Evolutionary conservation across 2,329 filamentous ascomycete species (phyloP).

Genomic region (Fusarium keratoplasticum): DNA sequence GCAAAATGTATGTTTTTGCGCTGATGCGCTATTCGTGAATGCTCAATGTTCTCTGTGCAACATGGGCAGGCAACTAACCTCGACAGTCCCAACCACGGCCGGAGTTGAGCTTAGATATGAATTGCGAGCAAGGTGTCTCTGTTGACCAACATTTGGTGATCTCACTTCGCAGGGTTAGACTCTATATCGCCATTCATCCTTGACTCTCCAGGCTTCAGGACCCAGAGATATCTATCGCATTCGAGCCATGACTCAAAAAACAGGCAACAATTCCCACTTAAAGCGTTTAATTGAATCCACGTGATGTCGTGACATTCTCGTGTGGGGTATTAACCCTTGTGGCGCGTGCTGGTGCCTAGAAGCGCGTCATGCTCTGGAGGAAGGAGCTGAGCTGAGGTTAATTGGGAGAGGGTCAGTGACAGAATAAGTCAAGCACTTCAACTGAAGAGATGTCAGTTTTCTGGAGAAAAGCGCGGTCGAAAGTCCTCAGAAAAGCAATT

Average conservation of each 20-base stretch:
- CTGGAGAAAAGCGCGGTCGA: background rate
- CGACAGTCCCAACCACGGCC: background rate
- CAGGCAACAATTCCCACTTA: conserved; percentile 31
- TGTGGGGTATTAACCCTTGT: conserved; percentile 13
- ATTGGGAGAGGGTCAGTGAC: background rate
- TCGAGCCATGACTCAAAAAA: conserved; percentile 1
- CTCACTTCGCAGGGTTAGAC: background rate
- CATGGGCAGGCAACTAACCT: background rate
- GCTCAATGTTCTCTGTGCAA: background rate
- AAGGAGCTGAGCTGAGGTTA: background rate
- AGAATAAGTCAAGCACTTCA: conserved; percentile 14
- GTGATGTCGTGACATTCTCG: conserved; percentile 45
- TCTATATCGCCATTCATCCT: background rate
- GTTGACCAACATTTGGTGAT: background rate
- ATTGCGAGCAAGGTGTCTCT: background rate
- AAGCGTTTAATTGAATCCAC: conserved; percentile 25
- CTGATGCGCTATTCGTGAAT: background rate
- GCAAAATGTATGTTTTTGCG: background rate
- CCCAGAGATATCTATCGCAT: conserved; percentile 9
- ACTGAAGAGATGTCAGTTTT: background rate
- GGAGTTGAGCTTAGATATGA: background rate
- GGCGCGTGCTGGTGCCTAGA: conserved; percentile 43
- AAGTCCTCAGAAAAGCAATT: background rate
- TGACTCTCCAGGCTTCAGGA: conserved; percentile 5
- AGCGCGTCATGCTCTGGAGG: conserved; percentile 15